A percentile compares a stretch with the other conserved stretches of the same genome.
Conservation (phyloP, 2,329 filamentous ascomycete genomes). For the Paecilomyces variotii region DNA sequence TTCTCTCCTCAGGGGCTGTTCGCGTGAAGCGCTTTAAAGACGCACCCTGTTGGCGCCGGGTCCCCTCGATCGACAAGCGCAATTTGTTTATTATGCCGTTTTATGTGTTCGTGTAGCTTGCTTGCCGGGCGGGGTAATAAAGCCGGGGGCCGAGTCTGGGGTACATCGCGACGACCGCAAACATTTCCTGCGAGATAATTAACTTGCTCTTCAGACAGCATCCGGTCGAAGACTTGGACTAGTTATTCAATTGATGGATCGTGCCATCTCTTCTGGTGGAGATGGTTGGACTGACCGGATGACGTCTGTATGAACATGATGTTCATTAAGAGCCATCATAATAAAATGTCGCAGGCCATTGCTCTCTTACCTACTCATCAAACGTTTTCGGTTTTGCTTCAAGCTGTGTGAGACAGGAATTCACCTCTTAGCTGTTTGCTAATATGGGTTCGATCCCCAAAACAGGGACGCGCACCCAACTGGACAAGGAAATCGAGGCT, state of each 20-base stretch:
- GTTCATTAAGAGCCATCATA: background rate
- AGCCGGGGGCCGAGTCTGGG: too few relatives aligned
- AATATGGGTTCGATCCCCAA: background rate
- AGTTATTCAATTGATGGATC: background rate
- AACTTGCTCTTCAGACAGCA: background rate
- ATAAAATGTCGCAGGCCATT: background rate
- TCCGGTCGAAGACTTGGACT: background rate
- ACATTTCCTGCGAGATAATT: too few relatives aligned
- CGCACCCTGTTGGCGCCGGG: too few relatives aligned
- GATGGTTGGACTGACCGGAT: background rate
- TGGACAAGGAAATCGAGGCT: conserved; percentile 2
- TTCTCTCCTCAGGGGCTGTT: too few relatives aligned
- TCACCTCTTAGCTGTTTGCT: background rate
- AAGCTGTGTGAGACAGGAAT: background rate
- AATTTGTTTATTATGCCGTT: too few relatives aligned
- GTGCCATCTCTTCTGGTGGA: background rate
- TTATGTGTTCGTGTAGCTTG: too few relatives aligned
- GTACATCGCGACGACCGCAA: too few relatives aligned
- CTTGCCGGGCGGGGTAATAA: too few relatives aligned
- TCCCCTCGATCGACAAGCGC: too few relatives aligned
- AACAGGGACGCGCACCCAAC: background rate
- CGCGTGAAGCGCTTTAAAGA: too few relatives aligned
- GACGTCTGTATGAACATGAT: background rate
- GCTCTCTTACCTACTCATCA: too few relatives aligned
- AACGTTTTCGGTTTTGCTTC: background rate